Evolutionary conservation across 1,139 yeast species (phyloP), one percentile per base, ranked within the genome.

Genomic region (Kazachstania sp.): DNA sequence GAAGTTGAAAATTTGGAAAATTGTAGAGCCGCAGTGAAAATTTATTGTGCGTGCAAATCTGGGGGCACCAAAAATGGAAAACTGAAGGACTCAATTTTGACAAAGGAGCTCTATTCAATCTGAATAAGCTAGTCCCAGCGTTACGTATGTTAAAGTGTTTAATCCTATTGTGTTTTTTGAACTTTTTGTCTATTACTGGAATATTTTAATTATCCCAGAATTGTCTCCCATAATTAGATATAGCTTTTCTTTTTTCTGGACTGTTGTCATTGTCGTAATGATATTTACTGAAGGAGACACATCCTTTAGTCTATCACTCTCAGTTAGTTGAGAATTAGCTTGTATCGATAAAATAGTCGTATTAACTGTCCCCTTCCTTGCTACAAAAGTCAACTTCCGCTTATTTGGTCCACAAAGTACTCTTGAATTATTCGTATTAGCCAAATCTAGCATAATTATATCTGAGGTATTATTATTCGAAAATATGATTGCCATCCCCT

Each of bases 201-300:
- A 43, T 2, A 48, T 36, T 43, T 49, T 55, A 6, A 59, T 52
- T 2, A 54, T 38, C 4, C 61, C 61, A 12, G 60, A 53, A 41
- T 54, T 56, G 41, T 60, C 61, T 4, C 55, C 53, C 9, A 58
- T 48, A 4, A 60, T 38, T 4, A 60, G 39, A 4, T 54, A 37
- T 18, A 48, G 45, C 13, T 44, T 41, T 13, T 48, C 44, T 4
- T 43, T 40, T 4, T 45, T 29, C 19, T 43, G 43, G 1, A 49
- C 45, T 0, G 54, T 28, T 3, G 48, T 44, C 3, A 57, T 49
- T 2, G 50, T 39, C 32, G 51, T 60, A n/a, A 59, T 52, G n/a
- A 46, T 49, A 37, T 58, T 60, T 39, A 51, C 28, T 1, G 18
- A 20, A 9, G 52, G 39, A 51, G 51, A n/a, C 37, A 44, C 8